phyloP scores from a whole-genome alignment of 78 protist species.

The Dictyostelium capitatum region DNA sequence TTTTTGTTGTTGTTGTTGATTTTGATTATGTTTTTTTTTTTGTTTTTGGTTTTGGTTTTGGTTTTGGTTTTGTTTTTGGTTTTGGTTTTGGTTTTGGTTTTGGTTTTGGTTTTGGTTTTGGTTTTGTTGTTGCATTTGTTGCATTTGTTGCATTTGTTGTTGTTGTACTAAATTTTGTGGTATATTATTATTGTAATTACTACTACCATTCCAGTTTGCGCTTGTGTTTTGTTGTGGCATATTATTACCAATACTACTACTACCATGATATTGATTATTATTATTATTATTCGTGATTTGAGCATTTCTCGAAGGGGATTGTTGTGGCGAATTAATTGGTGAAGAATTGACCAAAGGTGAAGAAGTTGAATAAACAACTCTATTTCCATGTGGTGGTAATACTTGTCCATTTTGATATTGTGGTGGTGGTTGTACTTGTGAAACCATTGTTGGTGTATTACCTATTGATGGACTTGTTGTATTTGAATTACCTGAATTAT shows the following conservation, averaged over 20 bases:
- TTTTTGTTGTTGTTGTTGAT: too few species aligned
- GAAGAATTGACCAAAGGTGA: not conserved
- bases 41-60: too few species aligned
- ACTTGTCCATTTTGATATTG: not conserved
- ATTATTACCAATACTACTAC: not conserved
- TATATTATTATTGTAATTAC: too few species aligned
- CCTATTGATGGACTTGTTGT: not conserved
- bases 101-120: too few species aligned
- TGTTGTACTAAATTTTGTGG: too few species aligned
- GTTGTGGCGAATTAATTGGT: constrained; percentile 2
- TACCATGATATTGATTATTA: not conserved
- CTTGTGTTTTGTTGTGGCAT: too few species aligned
- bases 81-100: too few species aligned
- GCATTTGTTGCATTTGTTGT: too few species aligned
- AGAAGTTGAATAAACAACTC: not conserved
- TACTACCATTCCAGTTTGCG: too few species aligned
- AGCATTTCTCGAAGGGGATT: not conserved
- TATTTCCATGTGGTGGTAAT: not conserved
- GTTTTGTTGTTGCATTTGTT: too few species aligned
- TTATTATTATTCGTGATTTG: not conserved
- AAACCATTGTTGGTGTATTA: not conserved
- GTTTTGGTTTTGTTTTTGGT: too few species aligned
- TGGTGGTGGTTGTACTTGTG: not conserved
- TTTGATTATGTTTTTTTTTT: too few species aligned
- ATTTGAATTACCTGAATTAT: not conserved